Conservation (phyloP, 2,329 filamentous ascomycete species). For the Geosmithia putterillii region DNA sequence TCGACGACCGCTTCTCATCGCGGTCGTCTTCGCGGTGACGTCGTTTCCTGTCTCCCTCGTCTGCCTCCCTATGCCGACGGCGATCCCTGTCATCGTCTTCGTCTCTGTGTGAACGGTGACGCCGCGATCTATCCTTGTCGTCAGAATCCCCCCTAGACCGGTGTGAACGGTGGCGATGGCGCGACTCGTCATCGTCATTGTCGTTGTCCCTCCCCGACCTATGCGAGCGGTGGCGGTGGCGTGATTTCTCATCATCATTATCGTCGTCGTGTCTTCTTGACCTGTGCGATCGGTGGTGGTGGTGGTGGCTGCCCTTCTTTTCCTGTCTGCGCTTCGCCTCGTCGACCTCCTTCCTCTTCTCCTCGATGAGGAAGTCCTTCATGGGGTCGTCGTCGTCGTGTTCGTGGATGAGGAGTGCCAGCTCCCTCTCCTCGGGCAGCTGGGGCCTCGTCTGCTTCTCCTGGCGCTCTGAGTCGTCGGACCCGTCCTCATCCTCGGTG, state of each 20-base stretch:
- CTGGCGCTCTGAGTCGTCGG: constrained; percentile 25
- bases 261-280: constrained; percentile 20
- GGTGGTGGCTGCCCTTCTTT: constrained; percentile 30
- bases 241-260: no score
- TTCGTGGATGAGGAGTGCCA: constrained; percentile 61
- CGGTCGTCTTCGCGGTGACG: constrained; percentile 10
- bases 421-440: constrained; percentile 71
- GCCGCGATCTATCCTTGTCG: constrained; percentile 17
- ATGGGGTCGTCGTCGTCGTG: constrained; percentile 96
- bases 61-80: neutral
- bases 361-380: constrained; percentile 80
- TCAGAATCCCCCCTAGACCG: constrained; percentile 12
- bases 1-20: constrained; percentile 9
- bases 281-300: constrained; percentile 31
- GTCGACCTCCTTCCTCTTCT: constrained; percentile 83
- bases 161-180: constrained; percentile 27
- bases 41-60: constrained; percentile 8
- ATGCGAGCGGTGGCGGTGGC: no score
- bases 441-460: constrained; percentile 41
- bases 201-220: no score
- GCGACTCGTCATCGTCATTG: no score
- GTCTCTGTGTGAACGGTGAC: constrained; percentile 17
- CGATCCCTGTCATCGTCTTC: constrained; percentile 5
- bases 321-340: constrained; percentile 45
- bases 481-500: constrained; percentile 12